phyloP scores from a whole-genome alignment of 192 early-diverging fungal species.

The Backusella luteola region DNA sequence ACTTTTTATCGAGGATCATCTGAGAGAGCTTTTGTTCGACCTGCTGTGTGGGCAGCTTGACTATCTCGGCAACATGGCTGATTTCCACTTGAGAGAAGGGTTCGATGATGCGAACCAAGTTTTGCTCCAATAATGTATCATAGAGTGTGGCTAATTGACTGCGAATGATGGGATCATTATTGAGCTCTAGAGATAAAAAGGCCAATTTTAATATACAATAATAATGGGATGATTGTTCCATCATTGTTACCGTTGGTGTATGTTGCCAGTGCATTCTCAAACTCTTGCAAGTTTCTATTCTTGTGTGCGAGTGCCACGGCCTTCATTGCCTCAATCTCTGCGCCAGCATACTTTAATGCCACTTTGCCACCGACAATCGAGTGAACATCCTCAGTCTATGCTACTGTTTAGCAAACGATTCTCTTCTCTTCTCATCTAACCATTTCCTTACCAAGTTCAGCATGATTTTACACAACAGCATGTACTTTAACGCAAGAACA shows the following conservation, averaged over 20 bases:
- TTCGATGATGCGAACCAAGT: constrained; percentile 94
- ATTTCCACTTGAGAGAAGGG: constrained; percentile 99
- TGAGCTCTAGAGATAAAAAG: constrained; percentile 56
- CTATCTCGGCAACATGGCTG: constrained; percentile 87
- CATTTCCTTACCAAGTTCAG: constrained; percentile 72
- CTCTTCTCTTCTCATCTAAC: not conserved
- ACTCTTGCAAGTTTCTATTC: constrained; percentile 94
- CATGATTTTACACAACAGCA: constrained; percentile 99
- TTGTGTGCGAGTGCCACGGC: constrained; percentile 93
- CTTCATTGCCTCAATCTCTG: constrained; percentile 91
- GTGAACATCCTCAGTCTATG: constrained; percentile 89
- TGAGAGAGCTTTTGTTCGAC: constrained; percentile 97
- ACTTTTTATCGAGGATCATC: constrained; percentile 98
- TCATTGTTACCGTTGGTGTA: constrained; percentile 70
- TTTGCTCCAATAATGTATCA: constrained; percentile 95
- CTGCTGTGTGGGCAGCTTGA: constrained; percentile 84
- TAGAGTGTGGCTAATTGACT: constrained; percentile 89
- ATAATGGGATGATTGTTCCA: no score
- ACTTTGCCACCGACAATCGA: constrained; percentile 89
- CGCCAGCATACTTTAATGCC: constrained; percentile 83
- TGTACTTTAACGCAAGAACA: constrained; percentile 92
- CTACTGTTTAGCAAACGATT: no score
- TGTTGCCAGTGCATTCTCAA: constrained; percentile 84
- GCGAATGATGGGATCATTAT: constrained; percentile 91
- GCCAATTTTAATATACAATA: not conserved